Conservation (phyloP, 306 rosid species). For the Sesbania bispinosa region DNA sequence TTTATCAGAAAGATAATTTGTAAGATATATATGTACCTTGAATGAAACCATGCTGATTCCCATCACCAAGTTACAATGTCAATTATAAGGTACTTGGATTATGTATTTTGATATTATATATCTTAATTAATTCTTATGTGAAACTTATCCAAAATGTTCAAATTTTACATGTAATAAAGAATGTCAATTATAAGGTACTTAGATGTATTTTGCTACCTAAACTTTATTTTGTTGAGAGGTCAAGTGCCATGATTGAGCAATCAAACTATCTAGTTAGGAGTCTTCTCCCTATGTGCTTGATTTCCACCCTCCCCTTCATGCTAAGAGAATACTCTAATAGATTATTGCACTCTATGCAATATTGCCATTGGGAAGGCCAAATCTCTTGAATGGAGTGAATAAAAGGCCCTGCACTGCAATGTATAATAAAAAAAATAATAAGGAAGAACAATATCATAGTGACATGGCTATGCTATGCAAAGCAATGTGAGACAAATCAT, state of each 20-base stretch:
- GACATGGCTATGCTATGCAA: conserved; percentile 34
- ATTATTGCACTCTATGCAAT: conserved; percentile 24
- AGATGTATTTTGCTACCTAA: conserved; percentile 19
- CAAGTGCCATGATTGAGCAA: conserved; percentile 33
- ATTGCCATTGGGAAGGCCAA: conserved; percentile 36
- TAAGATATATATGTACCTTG: conserved; percentile 1
- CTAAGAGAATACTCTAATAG: neutral
- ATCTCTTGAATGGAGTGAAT: conserved; percentile 36
- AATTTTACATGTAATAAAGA: no score
- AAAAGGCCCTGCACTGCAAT: neutral
- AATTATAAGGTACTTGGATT: conserved; percentile 41
- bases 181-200: conserved; percentile 47
- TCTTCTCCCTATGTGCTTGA: conserved; percentile 13
- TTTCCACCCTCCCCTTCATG: conserved; percentile 5
- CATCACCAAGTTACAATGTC: conserved; percentile 46
- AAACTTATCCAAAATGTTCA: no score
- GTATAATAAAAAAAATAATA: neutral
- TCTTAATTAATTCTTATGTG: no score
- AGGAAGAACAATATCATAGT: conserved; percentile 16
- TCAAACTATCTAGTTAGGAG: conserved; percentile 22
- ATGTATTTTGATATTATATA: conserved; percentile 26
- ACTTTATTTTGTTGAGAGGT: conserved; percentile 9
- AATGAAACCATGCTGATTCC: conserved; percentile 24
- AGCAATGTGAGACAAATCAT: conserved; percentile 25
- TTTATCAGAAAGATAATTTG: conserved; percentile 28